Conservation (phyloP, 768 basidiomycete genomes). For the Termitomyces eurrhizus region DNA sequence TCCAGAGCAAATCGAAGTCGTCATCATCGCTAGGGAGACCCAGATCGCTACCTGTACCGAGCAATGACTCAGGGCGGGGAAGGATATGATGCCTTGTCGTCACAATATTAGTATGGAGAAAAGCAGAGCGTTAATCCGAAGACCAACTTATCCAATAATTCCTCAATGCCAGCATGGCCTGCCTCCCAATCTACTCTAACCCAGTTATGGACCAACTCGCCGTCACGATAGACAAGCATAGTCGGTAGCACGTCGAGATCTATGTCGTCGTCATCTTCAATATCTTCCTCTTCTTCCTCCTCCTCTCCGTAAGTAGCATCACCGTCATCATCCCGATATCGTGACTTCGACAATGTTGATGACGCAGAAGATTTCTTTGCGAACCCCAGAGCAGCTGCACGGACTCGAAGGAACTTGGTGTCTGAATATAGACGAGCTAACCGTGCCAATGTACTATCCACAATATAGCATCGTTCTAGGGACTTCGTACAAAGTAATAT, state of each 20-base stretch:
- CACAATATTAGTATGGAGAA: conserved; percentile 1
- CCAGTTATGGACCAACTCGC: conserved; percentile 86
- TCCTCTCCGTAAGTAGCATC: conserved; percentile 27
- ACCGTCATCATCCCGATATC: conserved; percentile 22
- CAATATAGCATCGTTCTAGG: conserved; percentile 64
- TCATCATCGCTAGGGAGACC: conserved; percentile 50
- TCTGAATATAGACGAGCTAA: conserved; percentile 67
- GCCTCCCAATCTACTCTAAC: conserved; percentile 88
- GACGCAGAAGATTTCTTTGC: conserved; percentile 31
- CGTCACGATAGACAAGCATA: conserved; percentile 71
- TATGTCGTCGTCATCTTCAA: conserved; percentile 55
- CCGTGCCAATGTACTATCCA: conserved; percentile 65
- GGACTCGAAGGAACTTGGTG: conserved; percentile 79
- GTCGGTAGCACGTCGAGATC: conserved; percentile 81
- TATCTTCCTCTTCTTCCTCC: conserved; percentile 40
- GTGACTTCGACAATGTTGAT: conserved; percentile 26
- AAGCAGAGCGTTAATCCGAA: not conserved
- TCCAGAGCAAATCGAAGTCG: conserved; percentile 50
- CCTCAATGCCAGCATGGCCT: conserved; percentile 61
- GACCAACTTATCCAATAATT: conserved; percentile 58
- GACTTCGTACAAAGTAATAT: conserved; percentile 39
- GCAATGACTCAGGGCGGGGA: conserved; percentile 25
- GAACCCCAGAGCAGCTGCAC: conserved; percentile 75
- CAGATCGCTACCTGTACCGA: conserved; percentile 36
- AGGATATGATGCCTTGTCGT: conserved; percentile 38